Conservation (phyloP, 2,329 filamentous ascomycete species). For the Xylariaceae sp. region DNA sequence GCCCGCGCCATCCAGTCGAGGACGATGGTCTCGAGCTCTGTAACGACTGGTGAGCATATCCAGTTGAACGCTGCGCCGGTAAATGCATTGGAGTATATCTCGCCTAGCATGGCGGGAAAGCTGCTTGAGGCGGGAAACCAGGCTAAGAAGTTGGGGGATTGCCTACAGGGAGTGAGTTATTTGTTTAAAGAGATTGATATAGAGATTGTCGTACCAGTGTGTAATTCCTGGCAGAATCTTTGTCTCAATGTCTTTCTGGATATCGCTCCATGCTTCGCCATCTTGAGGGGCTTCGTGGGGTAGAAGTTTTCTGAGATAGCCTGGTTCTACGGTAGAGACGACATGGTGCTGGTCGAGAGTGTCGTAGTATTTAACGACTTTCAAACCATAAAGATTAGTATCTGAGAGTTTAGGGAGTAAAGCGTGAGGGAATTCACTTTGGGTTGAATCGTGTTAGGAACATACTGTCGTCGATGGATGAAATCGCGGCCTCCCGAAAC, state of each 20-base stretch:
- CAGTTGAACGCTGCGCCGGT: constrained; percentile 94
- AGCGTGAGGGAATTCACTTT: not conserved
- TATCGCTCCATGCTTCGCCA: constrained; percentile 71
- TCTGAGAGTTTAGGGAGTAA: constrained; percentile 9
- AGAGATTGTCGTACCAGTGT: constrained; percentile 58
- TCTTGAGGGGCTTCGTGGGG: constrained; percentile 61
- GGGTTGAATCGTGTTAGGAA: constrained; percentile 13
- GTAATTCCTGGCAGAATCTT: constrained; percentile 91
- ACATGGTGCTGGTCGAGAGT: constrained; percentile 67
- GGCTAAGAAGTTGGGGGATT: constrained; percentile 91
- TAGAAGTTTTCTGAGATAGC: constrained; percentile 78
- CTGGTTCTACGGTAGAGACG: constrained; percentile 73
- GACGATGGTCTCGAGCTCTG: constrained; percentile 88
- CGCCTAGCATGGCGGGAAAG: constrained; percentile 82
- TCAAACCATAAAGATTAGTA: constrained; percentile 5
- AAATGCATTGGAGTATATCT: constrained; percentile 87
- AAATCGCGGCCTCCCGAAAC: constrained; percentile 72
- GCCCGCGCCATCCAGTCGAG: constrained; percentile 86
- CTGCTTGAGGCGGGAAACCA: constrained; percentile 84
- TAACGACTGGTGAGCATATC: constrained; percentile 89
- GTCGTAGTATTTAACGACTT: constrained; percentile 82
- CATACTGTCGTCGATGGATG: constrained; percentile 79
- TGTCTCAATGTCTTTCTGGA: constrained; percentile 76
- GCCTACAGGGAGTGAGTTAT: constrained; percentile 41
- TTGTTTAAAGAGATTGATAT: not conserved